Percentiles rank a stretch among this genome's conserved stretches.
phyloP scores from a whole-genome alignment of 805 yeast genomes.

The Candida railenensis region DNA sequence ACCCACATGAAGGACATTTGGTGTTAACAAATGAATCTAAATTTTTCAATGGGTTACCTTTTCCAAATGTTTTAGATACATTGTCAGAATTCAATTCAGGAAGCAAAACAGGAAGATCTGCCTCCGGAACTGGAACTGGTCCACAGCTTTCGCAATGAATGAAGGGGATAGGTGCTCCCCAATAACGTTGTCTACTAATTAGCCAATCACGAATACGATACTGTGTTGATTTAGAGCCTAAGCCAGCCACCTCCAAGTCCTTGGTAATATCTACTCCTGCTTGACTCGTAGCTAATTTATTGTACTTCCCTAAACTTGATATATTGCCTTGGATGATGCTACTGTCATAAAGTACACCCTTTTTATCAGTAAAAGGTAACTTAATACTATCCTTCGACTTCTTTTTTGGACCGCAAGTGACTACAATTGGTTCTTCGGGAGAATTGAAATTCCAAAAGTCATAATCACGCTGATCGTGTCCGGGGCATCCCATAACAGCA shows the following conservation, averaged over 20 bases:
- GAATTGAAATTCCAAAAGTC: constrained; percentile 74
- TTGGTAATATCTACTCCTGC: constrained; percentile 52
- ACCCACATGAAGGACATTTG: constrained; percentile 79
- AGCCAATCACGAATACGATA: constrained; percentile 89
- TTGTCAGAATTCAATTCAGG: constrained; percentile 51
- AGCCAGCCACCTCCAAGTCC: constrained; percentile 31
- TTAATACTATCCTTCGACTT: constrained; percentile 16
- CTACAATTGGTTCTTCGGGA: constrained; percentile 41
- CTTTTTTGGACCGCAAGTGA: constrained; percentile 43
- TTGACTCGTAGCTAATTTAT: constrained; percentile 48
- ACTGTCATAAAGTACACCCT: constrained; percentile 37
- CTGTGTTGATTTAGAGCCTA: constrained; percentile 52
- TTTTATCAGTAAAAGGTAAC: constrained; percentile 49
- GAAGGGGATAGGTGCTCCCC: constrained; percentile 99
- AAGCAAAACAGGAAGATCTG: constrained; percentile 76
- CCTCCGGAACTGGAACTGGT: constrained; percentile 86
- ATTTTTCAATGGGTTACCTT: constrained; percentile 63
- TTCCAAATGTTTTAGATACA: constrained; percentile 49
- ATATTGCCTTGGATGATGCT: constrained; percentile 24
- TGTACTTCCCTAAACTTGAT: constrained; percentile 31
- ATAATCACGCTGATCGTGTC: constrained; percentile 81
- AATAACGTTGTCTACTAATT: constrained; percentile 88
- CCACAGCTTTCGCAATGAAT: constrained; percentile 88
- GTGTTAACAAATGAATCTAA: constrained; percentile 69
- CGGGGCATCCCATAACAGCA: constrained; percentile 98